Evolutionary conservation across 1,284 basidiomycete genomes (phyloP).

Genomic region (Ganoderma boninense): DNA sequence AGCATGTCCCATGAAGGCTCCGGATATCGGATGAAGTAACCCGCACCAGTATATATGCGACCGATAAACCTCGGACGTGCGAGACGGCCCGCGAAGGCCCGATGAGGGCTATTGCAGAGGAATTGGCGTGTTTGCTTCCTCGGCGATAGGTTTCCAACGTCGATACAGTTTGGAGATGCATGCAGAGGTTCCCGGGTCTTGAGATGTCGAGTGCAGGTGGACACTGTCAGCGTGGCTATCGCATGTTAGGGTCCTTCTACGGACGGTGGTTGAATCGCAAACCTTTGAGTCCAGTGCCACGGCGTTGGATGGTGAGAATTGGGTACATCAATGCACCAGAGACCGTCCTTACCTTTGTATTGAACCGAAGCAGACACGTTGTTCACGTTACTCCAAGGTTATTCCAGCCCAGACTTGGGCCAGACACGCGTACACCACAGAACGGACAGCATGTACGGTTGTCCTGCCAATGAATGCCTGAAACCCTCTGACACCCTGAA

Average conservation of each 20-base stretch:
- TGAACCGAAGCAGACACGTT: not conserved
- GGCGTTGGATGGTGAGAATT: not conserved
- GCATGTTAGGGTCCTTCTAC: not conserved
- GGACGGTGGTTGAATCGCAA: not conserved
- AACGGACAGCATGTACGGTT: not conserved
- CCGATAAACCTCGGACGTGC: not conserved
- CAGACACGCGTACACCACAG: not conserved
- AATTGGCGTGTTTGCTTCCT: not conserved
- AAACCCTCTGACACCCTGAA: not conserved
- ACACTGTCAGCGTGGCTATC: not conserved
- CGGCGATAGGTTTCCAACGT: not conserved
- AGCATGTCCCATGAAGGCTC: not conserved
- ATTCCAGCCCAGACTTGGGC: not conserved
- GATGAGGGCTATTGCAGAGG: too few relatives aligned
- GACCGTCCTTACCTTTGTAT: not conserved
- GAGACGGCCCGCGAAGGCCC: not conserved
- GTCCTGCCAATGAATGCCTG: not conserved
- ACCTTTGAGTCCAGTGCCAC: not conserved
- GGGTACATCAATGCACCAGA: not conserved
- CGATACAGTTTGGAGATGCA: not conserved
- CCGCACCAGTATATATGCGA: not conserved
- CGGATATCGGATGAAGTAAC: not conserved
- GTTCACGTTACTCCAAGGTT: not conserved
- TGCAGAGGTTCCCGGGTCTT: not conserved
- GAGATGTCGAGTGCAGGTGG: not conserved